phyloP scores from a whole-genome alignment of 2,329 filamentous ascomycete genomes.

The Diaporthe amygdali region DNA sequence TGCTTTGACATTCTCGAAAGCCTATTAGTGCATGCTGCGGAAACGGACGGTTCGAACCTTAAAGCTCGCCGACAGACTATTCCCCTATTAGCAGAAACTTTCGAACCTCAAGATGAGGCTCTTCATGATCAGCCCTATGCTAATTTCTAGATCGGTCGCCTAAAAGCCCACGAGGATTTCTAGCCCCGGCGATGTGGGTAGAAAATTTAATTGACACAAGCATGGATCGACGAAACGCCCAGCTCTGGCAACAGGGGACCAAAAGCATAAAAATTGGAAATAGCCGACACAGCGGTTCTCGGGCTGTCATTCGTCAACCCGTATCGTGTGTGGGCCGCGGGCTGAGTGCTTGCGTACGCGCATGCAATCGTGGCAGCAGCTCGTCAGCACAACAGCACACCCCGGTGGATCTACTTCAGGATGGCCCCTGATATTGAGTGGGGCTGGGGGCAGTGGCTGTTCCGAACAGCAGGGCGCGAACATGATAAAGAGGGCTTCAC shows the following conservation, averaged over 20 bases:
- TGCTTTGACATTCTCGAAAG: neutral
- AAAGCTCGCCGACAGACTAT: neutral
- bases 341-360: neutral
- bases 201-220: slow-evolving; percentile 13
- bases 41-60: neutral
- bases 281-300: neutral
- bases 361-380: slow-evolving; percentile 1
- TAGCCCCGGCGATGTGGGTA: neutral
- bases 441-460: neutral
- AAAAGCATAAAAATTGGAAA: slow-evolving; percentile 1
- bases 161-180: neutral
- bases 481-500: neutral
- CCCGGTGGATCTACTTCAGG: slow-evolving; percentile 21
- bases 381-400: neutral
- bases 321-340: neutral
- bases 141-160: neutral
- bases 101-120: neutral
- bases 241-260: neutral
- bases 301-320: neutral
- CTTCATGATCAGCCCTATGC: neutral
- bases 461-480: neutral
- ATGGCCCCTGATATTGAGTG: neutral
- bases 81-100: neutral
- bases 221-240: slow-evolving; percentile 21
- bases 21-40: neutral